Evolutionary conservation across 2,329 filamentous ascomycete species (phyloP).

Genomic region (Aspergillus thermomutatus): DNA sequence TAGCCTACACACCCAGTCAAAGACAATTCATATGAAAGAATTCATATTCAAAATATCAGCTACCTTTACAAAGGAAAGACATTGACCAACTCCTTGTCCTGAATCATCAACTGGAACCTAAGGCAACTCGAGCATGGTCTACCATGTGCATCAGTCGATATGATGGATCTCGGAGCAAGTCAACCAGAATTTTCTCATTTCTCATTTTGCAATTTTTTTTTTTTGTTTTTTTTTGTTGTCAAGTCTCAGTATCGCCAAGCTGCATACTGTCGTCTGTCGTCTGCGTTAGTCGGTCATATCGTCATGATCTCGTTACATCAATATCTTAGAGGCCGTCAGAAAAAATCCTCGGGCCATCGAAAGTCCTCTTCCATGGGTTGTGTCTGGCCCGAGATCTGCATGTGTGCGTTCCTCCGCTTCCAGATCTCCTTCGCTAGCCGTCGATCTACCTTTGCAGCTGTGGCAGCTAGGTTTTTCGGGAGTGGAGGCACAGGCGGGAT

Average conservation of each 20-base stretch:
- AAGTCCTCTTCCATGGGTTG: slow-evolving; percentile 20
- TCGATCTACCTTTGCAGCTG: slow-evolving; percentile 26
- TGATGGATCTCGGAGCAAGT: neutral
- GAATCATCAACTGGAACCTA: neutral
- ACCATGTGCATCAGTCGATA: neutral
- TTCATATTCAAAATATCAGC: neutral
- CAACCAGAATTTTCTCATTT: neutral
- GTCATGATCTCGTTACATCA: slow-evolving; percentile 11
- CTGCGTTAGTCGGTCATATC: neutral
- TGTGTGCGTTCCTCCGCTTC: slow-evolving; percentile 13
- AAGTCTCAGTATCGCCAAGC: neutral
- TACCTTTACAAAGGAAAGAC: neutral
- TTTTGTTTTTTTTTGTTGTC: neutral
- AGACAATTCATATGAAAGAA: neutral
- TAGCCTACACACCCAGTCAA: no score
- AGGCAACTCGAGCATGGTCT: neutral
- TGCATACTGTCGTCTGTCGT: neutral
- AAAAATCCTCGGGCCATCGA: slow-evolving; percentile 44
- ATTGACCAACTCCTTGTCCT: neutral
- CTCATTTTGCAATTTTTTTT: neutral
- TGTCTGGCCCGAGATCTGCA: neutral
- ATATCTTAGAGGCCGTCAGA: slow-evolving; percentile 23
- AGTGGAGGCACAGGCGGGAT: slow-evolving; percentile 42
- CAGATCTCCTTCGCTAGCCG: slow-evolving; percentile 19
- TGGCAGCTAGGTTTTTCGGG: slow-evolving; percentile 30